Evolutionary conservation across 495 filamentous ascomycete species (phyloP).

Genomic region (Xylaria flabelliformis): DNA sequence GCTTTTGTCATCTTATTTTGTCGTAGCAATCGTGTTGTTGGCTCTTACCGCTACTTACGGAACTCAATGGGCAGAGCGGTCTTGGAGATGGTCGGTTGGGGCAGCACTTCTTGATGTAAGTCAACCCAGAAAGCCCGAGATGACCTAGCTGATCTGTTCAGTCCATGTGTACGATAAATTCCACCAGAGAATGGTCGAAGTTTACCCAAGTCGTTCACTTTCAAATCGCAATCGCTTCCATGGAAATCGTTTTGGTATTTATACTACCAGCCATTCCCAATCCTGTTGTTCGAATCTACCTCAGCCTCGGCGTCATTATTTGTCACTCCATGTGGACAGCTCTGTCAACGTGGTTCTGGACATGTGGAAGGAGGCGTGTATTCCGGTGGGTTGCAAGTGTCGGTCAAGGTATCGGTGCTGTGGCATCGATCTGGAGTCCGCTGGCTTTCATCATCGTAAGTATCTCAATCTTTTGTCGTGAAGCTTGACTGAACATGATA

Average conservation of each 20-base stretch:
- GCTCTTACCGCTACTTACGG: not conserved
- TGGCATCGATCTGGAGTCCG: constrained; percentile 1
- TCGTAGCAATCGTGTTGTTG: not conserved
- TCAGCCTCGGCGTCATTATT: constrained; percentile 4
- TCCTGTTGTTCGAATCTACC: not conserved
- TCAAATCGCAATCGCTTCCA: not conserved
- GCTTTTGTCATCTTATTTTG: not conserved
- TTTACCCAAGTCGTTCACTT: not conserved
- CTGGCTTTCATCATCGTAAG: constrained; percentile 15
- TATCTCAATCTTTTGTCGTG: not conserved
- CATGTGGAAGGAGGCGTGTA: not conserved
- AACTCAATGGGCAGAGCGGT: constrained; percentile 5
- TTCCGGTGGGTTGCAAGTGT: not conserved
- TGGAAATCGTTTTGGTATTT: not conserved
- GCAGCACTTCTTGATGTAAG: constrained; percentile 16
- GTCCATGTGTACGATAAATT: not conserved
- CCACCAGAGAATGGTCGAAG: not conserved
- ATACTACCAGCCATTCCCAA: constrained; percentile 9
- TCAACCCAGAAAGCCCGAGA: not conserved
- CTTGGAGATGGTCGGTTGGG: constrained; percentile 16
- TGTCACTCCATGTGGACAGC: constrained; percentile 9
- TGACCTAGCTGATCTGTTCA: not conserved
- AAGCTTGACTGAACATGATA: not conserved
- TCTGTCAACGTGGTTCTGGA: not conserved
- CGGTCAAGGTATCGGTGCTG: constrained; percentile 2